Conservation (phyloP, 108 stramenopile genomes). For the Nitzschia putrida region DNA sequence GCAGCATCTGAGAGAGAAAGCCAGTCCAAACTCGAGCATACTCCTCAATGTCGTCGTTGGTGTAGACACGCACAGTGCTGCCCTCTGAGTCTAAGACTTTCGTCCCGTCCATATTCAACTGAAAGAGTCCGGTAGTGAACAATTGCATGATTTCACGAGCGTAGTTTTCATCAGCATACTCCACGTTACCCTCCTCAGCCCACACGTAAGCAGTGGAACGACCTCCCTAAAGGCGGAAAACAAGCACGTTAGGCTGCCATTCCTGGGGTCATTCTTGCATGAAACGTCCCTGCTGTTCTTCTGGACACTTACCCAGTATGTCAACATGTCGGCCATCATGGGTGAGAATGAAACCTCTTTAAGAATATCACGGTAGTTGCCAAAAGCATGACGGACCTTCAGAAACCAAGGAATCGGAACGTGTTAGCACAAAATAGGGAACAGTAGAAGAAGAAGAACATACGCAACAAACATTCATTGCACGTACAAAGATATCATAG, state of each 20-base stretch:
- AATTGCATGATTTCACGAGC: constrained; percentile 73
- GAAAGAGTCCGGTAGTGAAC: constrained; percentile 64
- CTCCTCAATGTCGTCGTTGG: constrained; percentile 66
- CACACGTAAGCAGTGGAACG: constrained; percentile 51
- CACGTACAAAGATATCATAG: constrained; percentile 62
- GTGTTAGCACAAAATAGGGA: background rate
- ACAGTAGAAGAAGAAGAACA: constrained; percentile 65
- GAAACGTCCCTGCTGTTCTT: too few species aligned
- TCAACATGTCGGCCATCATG: constrained; percentile 65
- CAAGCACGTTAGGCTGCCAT: too few species aligned
- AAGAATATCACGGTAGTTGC: constrained; percentile 71
- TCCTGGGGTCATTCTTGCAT: too few species aligned
- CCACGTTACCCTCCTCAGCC: background rate
- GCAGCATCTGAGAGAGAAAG: constrained; percentile 43
- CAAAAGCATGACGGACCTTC: constrained; percentile 64
- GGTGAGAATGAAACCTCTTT: constrained; percentile 47
- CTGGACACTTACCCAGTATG: constrained; percentile 24
- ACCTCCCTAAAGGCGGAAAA: constrained; percentile 1
- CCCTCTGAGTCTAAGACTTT: constrained; percentile 34
- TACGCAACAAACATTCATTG: constrained; percentile 43
- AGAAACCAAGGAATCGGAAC: too few species aligned
- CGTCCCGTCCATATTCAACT: constrained; percentile 69
- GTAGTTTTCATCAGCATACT: constrained; percentile 52
- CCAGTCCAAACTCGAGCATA: constrained; percentile 47
- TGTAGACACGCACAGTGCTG: constrained; percentile 49